phyloP scores from a whole-genome alignment of 2,329 filamentous ascomycete species.

The Talaromyces amestolkiae region DNA sequence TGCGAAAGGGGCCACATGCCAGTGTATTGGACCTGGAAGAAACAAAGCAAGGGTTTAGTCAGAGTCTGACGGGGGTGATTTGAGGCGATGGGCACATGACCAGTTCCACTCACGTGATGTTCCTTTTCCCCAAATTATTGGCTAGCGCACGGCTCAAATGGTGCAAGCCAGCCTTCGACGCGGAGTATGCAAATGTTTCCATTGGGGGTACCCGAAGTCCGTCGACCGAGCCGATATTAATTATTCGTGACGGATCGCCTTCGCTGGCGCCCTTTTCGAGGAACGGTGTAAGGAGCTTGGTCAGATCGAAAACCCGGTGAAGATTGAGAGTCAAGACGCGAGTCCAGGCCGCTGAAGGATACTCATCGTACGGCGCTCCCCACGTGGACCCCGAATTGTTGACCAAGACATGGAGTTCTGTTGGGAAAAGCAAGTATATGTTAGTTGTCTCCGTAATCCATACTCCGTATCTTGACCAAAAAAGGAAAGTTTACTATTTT shows the following conservation, averaged over 20 bases:
- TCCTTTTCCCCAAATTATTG: conserved; percentile 51
- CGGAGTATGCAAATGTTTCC: conserved; percentile 54
- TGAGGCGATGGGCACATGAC: conserved; percentile 29
- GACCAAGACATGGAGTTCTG: conserved; percentile 49
- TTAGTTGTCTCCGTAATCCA: neutral
- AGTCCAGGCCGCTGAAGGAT: conserved; percentile 58
- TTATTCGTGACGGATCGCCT: conserved; percentile 48
- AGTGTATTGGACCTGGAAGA: conserved; percentile 58
- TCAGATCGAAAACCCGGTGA: conserved; percentile 52
- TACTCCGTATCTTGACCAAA: neutral
- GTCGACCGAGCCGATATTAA: conserved; percentile 56
- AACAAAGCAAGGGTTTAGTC: conserved; percentile 38
- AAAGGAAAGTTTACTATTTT: conserved; percentile 55
- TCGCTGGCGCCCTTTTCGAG: conserved; percentile 47
- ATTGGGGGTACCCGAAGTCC: conserved; percentile 53
- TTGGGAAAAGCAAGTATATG: conserved; percentile 15
- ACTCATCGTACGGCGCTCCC: conserved; percentile 58
- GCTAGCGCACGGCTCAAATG: conserved; percentile 53
- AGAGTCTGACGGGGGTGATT: neutral
- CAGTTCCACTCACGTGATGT: conserved; percentile 46
- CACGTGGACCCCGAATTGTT: conserved; percentile 56
- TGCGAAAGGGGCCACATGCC: conserved; percentile 65
- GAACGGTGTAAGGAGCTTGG: conserved; percentile 48
- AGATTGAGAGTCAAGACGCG: conserved; percentile 57
- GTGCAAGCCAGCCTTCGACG: conserved; percentile 54